A percentile compares a stretch with the other conserved stretches of the same genome.
These are phyloP conservation scores for Mucuna pruriens DNA, from an alignment of 306 rosid species.

Conservation along the genomic window DNA sequence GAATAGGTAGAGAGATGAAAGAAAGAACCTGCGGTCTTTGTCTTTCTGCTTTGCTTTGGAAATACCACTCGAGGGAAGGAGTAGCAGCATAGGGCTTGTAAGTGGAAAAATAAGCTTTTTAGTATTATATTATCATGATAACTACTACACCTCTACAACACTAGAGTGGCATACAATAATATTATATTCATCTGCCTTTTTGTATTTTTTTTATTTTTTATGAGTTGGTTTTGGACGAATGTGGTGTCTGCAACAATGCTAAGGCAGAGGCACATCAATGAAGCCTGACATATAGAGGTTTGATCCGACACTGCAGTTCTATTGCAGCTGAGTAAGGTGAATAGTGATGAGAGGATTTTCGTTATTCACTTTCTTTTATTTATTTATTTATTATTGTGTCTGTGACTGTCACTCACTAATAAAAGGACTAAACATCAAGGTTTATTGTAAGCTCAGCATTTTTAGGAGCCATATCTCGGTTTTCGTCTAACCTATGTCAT, in stretches of 20 bases:
- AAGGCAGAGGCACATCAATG: conserved; percentile 2
- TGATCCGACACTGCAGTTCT: conserved; percentile 51
- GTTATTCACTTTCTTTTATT: background rate
- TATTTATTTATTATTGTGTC: background rate
- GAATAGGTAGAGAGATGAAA: conserved; percentile 35
- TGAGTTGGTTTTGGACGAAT: conserved; percentile 15
- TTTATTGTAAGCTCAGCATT: background rate
- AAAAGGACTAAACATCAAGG: background rate
- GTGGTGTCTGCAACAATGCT: background rate
- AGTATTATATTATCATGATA: background rate
- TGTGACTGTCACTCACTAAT: background rate
- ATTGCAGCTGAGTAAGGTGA: conserved; percentile 40
- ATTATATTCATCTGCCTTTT: background rate
- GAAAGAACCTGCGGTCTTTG: conserved; percentile 58
- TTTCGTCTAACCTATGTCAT: background rate
- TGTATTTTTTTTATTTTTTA: background rate
- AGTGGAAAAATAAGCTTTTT: background rate
- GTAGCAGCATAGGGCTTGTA: conserved; percentile 41
- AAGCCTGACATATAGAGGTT: conserved; percentile 22
- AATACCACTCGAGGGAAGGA: conserved; percentile 46
- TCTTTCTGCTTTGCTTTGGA: conserved; percentile 64
- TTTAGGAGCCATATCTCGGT: background rate
- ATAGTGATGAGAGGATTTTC: background rate
- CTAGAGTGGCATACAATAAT: conserved; percentile 1
- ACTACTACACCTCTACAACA: conserved; percentile 6